Base-by-base conservation (phyloP, 202 grass and related monocot genomes). In the Schoenoplectus tabernaemontani region DNA sequence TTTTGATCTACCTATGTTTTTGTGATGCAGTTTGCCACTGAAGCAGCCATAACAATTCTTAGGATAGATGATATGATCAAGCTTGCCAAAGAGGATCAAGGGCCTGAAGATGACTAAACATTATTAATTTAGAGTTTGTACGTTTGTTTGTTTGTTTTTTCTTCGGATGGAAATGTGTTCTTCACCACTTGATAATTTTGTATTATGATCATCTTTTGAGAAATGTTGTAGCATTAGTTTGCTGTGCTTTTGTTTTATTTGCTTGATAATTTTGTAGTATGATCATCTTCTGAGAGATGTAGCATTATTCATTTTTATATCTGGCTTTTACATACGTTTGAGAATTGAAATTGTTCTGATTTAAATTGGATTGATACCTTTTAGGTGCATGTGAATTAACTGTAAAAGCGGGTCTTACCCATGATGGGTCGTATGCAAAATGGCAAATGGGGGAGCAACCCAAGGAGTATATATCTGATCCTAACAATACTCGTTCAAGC, bases 41-140 rank as follows among this genome's bases (percentile, higher is more conserved):
- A 96, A 84, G 92, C 92, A 39, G 92, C 92, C 30, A 99, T 99
- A 77, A 96, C 92, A 37, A 96, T 99, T 70, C 79, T 99, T 65
- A 87, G 96, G 79, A 99, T 99, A 48, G 92, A 99, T 5, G 96
- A 93, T 86, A 96, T 99, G 92, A 99, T 99, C 84, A 93, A 85
- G 90, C 96, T 99, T 34, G 20, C 78, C 20, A 65, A 66, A 42
- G 59, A 80, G 15, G 78, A 80, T 48, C 59, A 80, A 66, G 78
- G 78, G 7, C 59, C 42, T 10, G 59, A 80, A 50, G 56, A 80
- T 5, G 23, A 58, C 37, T 44, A 78, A 15, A 61, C 13, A 2
- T 34, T 60, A 78, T 43, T 39, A 44, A 60, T 61, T 59, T 58
- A 15, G 32, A 61, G 51, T 42, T 78, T 60, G 4, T 5, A 30